phyloP scores from a whole-genome alignment of 768 basidiomycete species.

The Boletus sp. region DNA sequence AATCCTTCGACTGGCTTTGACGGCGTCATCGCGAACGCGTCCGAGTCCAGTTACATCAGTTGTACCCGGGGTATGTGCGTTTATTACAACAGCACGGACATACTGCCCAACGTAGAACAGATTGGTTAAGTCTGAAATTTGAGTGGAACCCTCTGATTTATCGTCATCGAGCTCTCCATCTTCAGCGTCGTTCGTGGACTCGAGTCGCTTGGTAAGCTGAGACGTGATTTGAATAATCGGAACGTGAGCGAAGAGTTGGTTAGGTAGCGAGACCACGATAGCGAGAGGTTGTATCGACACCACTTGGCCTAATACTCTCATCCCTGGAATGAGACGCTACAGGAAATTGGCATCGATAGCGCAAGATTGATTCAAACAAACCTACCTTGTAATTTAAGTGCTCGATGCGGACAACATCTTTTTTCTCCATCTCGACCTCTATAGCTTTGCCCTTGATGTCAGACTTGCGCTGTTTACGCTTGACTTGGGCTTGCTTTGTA shows the following conservation, averaged over 20 bases:
- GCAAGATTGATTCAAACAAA: not conserved
- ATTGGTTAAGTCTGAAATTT: constrained; percentile 65
- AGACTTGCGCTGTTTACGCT: constrained; percentile 47
- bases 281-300: constrained; percentile 84
- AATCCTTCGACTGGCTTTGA: constrained; percentile 68
- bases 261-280: constrained; percentile 90
- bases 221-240: constrained; percentile 90
- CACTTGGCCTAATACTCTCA: constrained; percentile 87
- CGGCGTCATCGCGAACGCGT: constrained; percentile 64
- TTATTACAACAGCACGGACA: constrained; percentile 72
- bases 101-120: constrained; percentile 87
- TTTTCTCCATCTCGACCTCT: constrained; percentile 30
- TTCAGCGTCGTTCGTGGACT: constrained; percentile 53
- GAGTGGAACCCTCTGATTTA: constrained; percentile 30
- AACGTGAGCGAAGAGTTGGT: constrained; percentile 89
- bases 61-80: constrained; percentile 63
- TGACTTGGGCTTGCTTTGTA: constrained; percentile 35
- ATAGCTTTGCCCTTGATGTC: constrained; percentile 35
- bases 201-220: constrained; percentile 70
- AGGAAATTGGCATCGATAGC: constrained; percentile 3
- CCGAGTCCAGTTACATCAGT: constrained; percentile 54
- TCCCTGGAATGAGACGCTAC: constrained; percentile 76
- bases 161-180: constrained; percentile 45
- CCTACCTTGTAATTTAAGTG: constrained; percentile 90
- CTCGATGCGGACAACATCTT: constrained; percentile 70